Base-by-base conservation (phyloP, 2,329 filamentous ascomycete species). In the Verticillium albo-atrum region DNA sequence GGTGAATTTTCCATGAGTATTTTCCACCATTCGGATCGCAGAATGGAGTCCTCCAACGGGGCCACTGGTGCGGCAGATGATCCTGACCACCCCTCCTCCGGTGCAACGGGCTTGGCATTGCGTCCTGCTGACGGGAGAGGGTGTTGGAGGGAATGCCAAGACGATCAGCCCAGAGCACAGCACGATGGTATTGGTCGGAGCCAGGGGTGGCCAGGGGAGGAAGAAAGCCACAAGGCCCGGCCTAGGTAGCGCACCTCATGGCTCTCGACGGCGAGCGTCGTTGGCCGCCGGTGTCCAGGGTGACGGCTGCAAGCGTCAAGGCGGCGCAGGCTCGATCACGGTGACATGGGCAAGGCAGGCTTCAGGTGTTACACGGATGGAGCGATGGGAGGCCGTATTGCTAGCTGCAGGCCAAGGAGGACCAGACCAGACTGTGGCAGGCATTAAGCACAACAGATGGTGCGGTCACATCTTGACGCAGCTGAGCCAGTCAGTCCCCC, bases 1-100 rank as follows among this genome's bases (percentile, higher is more conserved):
- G 61, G 58, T 27, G 53, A 62, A 64, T 64, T 59, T 10, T 61
- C 61, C 61, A 61, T 47, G 57, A 20, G 30, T 57, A 60, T 62
- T 64, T 64, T 62, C 62, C 62, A 62, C 62, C 62, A 64, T 59
- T 61, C 62, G 62, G 55, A 58, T 17, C 35, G 1, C 35, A 37
- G 54, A 12, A 27, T 26, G 34, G 52, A 27, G 52, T 32, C 52
- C n/a, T n/a, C 52, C 42, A 12, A 23, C 42, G n/a, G 42, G 42
- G 20, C 20, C 9, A 23, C n/a, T 25, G 42, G 42, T 47, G 42
- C 42, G 42, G 42, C 42, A 47, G 42, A 47, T 47, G 42, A 47
- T 47, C 42, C 42, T 23, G 23, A 47, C 42, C 42, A 47, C 42
- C 42, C 42, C 37, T 47, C 42, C 6, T 47, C 42, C 42, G 14